Evolutionary conservation across 441 rosid genomes (phyloP), one percentile per base, ranked within the genome.

Genomic region (Arabidopsis hybrid): DNA sequence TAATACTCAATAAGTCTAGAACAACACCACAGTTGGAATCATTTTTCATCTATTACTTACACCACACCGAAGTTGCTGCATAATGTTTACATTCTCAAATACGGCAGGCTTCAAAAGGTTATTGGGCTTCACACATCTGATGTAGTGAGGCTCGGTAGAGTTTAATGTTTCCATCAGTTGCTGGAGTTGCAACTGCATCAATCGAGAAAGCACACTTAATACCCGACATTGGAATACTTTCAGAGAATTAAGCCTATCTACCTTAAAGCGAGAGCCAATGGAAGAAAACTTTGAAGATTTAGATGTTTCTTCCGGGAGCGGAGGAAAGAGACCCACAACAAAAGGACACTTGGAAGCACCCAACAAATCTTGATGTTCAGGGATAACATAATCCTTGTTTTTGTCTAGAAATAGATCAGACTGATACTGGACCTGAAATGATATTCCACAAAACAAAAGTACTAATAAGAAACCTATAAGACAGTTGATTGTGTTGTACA

Each of bases 51-150:
- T 77, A 49, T 68, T 21, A 87, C 98, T 91, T 82, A 95, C 98
- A 78, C 97, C 98, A 79, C 99, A 95, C 3, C 97, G 96, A 67
- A 95, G 72, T 78, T 95, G 99, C 74, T 95, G 98, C 97, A 95
- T 89, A 83, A 92, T 85, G 70, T 95, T 95, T 70, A 85, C 85
- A 83, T 95, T 95, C 87, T 95, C 99, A 79, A 95, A 95, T 77
- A 95, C 60, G 18, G 96, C 91, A 66, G 99, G 99, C 80, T 92
- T 95, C 39, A 95, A 87, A 53, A 76, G 85, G 83, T 92, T 95
- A 79, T 95, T 92, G 60, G 98, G 99, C 84, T 92, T 95, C 60
- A 95, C 97, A 81, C 99, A 95, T 91, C 99, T 85, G 78, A 95
- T 83, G 78, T 95, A 95, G 80, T 95, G 97, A 67, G 99, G 99